phyloP scores from a whole-genome alignment of 768 basidiomycete genomes.

The Hemileccinum rubropunctum region DNA sequence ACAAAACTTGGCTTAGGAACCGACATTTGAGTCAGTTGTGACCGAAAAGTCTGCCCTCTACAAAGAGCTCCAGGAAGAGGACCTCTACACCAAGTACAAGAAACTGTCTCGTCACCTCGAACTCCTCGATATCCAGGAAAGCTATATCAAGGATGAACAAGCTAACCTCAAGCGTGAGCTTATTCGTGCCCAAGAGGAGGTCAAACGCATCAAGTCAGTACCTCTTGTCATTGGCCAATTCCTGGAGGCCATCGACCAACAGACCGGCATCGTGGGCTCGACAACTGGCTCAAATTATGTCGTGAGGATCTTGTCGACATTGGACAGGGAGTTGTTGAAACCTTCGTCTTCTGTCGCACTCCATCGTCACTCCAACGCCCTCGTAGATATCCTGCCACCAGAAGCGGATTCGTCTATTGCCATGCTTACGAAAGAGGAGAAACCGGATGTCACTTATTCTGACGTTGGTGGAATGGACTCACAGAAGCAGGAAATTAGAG shows the following conservation, averaged over 20 bases:
- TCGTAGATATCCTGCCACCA: conserved; percentile 97
- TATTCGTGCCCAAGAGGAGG: conserved; percentile 98
- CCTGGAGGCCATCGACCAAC: conserved; percentile 97
- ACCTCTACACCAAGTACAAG: conserved; percentile 97
- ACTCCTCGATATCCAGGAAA: conserved; percentile 91
- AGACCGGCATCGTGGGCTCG: conserved; percentile 94
- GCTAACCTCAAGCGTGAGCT: conserved; percentile 97
- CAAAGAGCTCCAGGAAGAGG: conserved; percentile 86
- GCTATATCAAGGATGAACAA: conserved; percentile 99
- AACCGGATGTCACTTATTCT: conserved; percentile 88
- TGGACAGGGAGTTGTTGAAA: conserved; percentile 96
- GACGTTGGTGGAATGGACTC: conserved; percentile 97
- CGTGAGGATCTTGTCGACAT: conserved; percentile 92
- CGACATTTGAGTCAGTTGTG: conserved; percentile 83
- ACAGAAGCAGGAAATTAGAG: conserved; percentile 98
- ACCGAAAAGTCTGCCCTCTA: conserved; percentile 86
- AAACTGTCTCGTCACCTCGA: conserved; percentile 92
- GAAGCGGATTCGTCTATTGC: conserved; percentile 97
- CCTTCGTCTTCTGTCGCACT: conserved; percentile 98
- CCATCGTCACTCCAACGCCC: conserved; percentile 96
- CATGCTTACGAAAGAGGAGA: conserved; percentile 93
- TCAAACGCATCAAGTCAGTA: conserved; percentile 98
- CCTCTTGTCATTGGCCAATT: conserved; percentile 99
- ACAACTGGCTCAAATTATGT: conserved; percentile 99
- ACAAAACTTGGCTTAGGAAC: conserved; percentile 55